Conservation (phyloP, 345 rosid species). For the Ricinus communis region DNA sequence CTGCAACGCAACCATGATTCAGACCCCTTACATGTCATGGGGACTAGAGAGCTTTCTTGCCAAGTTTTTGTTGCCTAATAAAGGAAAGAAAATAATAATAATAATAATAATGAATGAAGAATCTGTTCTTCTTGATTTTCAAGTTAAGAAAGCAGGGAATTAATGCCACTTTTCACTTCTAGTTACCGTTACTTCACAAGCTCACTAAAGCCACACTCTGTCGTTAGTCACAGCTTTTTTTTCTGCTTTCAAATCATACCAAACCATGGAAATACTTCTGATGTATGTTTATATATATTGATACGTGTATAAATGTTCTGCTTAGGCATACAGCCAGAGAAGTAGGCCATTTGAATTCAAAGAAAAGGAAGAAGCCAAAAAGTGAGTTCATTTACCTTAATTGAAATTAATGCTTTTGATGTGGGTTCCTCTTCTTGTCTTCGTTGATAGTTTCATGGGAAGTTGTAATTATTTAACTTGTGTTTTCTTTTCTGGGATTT, state of each 20-base stretch:
- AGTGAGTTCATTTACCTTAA: neutral
- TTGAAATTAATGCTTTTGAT: neutral
- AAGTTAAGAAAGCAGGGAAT: constrained; percentile 27
- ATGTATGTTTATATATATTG: too few relatives aligned
- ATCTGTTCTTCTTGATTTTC: constrained; percentile 19
- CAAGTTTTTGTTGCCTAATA: neutral
- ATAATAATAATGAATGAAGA: too few relatives aligned
- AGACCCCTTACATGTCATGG: neutral
- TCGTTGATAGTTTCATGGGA: too few relatives aligned
- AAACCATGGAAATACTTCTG: too few relatives aligned
- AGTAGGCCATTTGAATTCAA: constrained; percentile 16
- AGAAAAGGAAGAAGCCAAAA: neutral
- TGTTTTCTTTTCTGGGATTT: constrained; percentile 8
- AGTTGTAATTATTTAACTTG: neutral
- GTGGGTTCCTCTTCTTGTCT: neutral
- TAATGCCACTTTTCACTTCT: constrained; percentile 3
- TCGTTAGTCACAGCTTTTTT: neutral
- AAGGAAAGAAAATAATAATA: neutral
- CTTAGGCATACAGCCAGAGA: neutral
- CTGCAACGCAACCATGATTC: constrained; percentile 13
- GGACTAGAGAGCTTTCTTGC: neutral
- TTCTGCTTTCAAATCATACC: too few relatives aligned
- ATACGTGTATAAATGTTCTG: too few relatives aligned
- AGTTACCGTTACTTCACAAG: constrained; percentile 15
- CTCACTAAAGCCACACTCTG: neutral